Base-by-base conservation (phyloP, 805 yeast species). In the Yamadazyma kitorensis region DNA sequence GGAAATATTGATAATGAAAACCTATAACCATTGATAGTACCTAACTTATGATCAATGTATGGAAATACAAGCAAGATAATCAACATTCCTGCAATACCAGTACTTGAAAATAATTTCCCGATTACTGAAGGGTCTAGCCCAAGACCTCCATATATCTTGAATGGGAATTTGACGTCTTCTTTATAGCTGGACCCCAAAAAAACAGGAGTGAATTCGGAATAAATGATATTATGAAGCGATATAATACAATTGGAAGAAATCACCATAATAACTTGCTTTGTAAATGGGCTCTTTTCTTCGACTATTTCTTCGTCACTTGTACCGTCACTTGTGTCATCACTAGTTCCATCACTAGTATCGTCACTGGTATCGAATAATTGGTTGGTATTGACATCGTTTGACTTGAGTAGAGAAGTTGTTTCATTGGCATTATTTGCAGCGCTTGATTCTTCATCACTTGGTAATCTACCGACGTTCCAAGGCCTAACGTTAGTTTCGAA, bases 51-150 rank as follows among this genome's bases (percentile, higher is more conserved):
- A 32, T 61, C 67, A 25, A 62, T 39, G 33, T 43, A 44, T 1
- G 68, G 68, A 41, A 61, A 61, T 1, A 59, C 37, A n/a, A 77
- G 55, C 33, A 76, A 37, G 24, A 78, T 69, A 27, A 72, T 55
- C 14, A 61, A 16, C 51, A 59, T 58, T 6, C 68, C 68, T 44
- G 52, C 45, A 20, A 62, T 43, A 2, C 68, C 68, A 1, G 68
- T 61, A 14, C 56, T 47, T 3, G 65, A 59, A 27, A 62, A 53
- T 11, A 62, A 47, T 6, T 50, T 51, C 15, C 67, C 68, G 27
- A 61, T 62, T 26, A 43, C 45, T 11, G 51, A 42, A 11, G 56
- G 40, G 29, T 52, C 54, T 28, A 48, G 39, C n/a, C 64, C 66
- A 35, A 61, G 55, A 0, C 68, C 67, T 9, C 68, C 68, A 6